Base-by-base conservation (phyloP, 345 rosid species). In the Cochlearia excelsa region DNA sequence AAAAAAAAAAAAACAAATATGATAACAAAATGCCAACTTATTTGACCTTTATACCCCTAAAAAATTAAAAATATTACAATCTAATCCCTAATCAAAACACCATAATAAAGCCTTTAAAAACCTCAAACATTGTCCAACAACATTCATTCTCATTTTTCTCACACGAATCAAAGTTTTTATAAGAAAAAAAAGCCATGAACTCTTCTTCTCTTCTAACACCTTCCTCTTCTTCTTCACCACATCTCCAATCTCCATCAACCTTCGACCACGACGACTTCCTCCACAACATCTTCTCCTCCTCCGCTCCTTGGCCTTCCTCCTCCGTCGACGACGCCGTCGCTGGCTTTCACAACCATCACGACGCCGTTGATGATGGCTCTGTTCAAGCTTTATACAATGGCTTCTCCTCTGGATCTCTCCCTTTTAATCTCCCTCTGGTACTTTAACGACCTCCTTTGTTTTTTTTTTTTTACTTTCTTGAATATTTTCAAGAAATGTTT, bases 231-330 rank as follows among this genome's bases (percentile, higher is more conserved):
- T 63, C 67, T 6, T 48, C 73, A 41, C 40, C 68, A 2, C 74
- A 61, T 48, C 63, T 69, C 11, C 73, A 68, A 5, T 54, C 73
- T 39, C 67, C 67, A 2, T 42, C 73, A 5, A 68, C 56, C 4
- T 68, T 68, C 34, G 74, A 69, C 52, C 79, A 78, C 48, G 95
- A 87, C 56, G 97, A 85, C 62, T 87, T 90, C 76, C 83, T 87
- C 7, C 85, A 83, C 11, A 91, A 88, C 65, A 82, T 88, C 81
- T 80, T 85, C 57, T 84, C 96, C 57, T 84, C 96, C 45, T 47
- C 82, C 33, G 54, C 83, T 59, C 84, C 94, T 51, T 75, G 91
- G 26, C 77, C 74, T 7, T 70, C 70, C 43, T 48, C 63, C 38
- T 59, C 44, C 26, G 65, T 63, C 35, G 74, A 70, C 41, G 57